Conservation (phyloP, 768 basidiomycete species). For the Lanmaoa rubissima region DNA sequence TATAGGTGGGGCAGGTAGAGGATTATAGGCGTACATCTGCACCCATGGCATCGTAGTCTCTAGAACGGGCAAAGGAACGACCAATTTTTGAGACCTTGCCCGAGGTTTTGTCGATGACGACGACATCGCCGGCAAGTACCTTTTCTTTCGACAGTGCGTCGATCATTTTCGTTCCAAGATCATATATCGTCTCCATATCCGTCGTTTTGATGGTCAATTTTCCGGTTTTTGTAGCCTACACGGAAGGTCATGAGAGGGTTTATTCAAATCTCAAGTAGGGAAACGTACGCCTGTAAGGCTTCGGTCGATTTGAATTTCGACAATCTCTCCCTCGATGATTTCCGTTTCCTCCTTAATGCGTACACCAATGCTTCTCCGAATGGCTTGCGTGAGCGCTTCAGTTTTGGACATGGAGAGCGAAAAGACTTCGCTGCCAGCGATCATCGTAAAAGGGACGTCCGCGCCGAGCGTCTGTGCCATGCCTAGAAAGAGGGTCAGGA, state of each 20-base stretch:
- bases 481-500: conserved; percentile 42
- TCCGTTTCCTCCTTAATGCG: conserved; percentile 98
- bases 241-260: background rate
- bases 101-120: conserved; percentile 96
- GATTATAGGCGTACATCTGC: conserved; percentile 72
- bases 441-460: conserved; percentile 98
- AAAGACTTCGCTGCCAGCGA: conserved; percentile 97
- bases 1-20: background rate
- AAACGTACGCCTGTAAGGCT: conserved; percentile 85
- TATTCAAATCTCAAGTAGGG: background rate
- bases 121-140: conserved; percentile 90
- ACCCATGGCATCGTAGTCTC: conserved; percentile 99
- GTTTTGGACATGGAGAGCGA: conserved; percentile 98
- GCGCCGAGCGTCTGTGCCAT: conserved; percentile 95
- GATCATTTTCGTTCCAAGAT: conserved; percentile 99
- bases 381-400: conserved; percentile 94
- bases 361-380: conserved; percentile 94
- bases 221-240: conserved; percentile 93
- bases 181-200: conserved; percentile 99
- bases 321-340: conserved; percentile 96
- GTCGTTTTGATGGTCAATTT: conserved; percentile 97
- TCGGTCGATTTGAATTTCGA: conserved; percentile 97
- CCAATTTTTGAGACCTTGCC: conserved; percentile 97
- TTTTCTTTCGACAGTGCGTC: conserved; percentile 97
- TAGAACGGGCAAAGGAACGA: conserved; percentile 91